These are phyloP conservation scores for Pseudopediastrum boryanum DNA, from an alignment of 139 green algal species.

Conservation along the genomic window DNA sequence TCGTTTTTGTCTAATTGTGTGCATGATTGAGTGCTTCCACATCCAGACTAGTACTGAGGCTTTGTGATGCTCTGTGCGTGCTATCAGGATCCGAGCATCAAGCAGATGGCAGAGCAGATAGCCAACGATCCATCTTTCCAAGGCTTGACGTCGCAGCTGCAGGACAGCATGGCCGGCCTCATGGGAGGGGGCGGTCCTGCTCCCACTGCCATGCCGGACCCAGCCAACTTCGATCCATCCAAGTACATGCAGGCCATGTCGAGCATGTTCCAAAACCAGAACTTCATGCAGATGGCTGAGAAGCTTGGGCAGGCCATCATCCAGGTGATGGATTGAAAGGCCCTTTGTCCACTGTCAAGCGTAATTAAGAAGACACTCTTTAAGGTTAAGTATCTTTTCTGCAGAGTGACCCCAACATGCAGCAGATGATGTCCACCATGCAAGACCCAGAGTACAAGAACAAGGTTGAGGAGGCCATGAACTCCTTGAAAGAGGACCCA, in stretches of 20 bases:
- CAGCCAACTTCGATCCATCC: slow-evolving; percentile 59
- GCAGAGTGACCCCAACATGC: slow-evolving; percentile 75
- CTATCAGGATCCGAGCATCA: slow-evolving; percentile 80
- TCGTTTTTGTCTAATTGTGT: too few relatives aligned
- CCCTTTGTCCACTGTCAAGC: too few relatives aligned
- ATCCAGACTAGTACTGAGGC: too few relatives aligned
- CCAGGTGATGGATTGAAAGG: slow-evolving; percentile 64
- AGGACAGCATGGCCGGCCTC: slow-evolving; percentile 60
- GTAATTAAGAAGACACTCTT: too few relatives aligned
- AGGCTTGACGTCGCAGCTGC: slow-evolving; percentile 70
- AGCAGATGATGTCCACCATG: slow-evolving; percentile 76
- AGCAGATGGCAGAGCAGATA: slow-evolving; percentile 86
- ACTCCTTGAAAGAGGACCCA: slow-evolving; percentile 90
- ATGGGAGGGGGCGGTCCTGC: slow-evolving; percentile 39
- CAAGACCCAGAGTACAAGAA: slow-evolving; percentile 65
- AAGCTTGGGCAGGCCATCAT: slow-evolving; percentile 86
- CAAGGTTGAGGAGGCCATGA: slow-evolving; percentile 69
- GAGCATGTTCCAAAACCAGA: slow-evolving; percentile 77
- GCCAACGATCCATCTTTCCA: slow-evolving; percentile 73
- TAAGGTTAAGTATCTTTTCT: too few relatives aligned
- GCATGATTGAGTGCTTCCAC: too few relatives aligned
- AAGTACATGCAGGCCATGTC: slow-evolving; percentile 83
- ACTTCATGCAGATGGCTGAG: slow-evolving; percentile 88
- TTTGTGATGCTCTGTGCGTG: too few relatives aligned
- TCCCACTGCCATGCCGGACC: slow-evolving; percentile 31